Evolutionary conservation across 768 basidiomycete genomes (phyloP).

Genomic region (Auricularia sp.): DNA sequence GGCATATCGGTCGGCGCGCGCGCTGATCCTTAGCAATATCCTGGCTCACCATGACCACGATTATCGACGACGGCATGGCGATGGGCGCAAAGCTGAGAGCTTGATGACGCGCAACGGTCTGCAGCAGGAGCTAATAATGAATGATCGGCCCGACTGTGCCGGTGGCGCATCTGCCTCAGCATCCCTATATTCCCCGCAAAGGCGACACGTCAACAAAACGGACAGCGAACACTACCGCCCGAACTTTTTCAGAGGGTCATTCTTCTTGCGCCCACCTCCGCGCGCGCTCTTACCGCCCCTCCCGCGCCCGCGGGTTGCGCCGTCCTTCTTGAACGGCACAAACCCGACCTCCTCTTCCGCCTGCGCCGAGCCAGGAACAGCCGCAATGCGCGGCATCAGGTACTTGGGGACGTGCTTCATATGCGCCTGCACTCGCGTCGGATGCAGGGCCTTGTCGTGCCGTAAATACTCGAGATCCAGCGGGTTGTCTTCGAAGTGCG

Average conservation of each 20-base stretch:
- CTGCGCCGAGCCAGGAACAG: conserved; percentile 28
- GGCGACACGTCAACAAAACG: background rate
- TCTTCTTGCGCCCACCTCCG: conserved; percentile 54
- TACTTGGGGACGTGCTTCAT: conserved; percentile 96
- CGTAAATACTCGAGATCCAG: conserved; percentile 83
- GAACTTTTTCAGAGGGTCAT: conserved; percentile 77
- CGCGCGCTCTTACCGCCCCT: conserved; percentile 24
- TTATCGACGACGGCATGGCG: background rate
- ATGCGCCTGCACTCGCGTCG: conserved; percentile 80
- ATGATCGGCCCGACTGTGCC: background rate
- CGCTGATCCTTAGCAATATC: background rate
- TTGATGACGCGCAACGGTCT: too few species aligned
- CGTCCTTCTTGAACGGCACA: conserved; percentile 60
- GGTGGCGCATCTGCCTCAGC: background rate
- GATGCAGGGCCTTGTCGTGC: conserved; percentile 91
- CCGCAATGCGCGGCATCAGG: conserved; percentile 70
- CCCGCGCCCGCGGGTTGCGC: conserved; percentile 35
- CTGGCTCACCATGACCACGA: background rate
- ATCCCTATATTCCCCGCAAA: background rate
- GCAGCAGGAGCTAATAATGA: too few species aligned
- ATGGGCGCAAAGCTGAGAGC: too few species aligned
- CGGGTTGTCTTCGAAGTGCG: conserved; percentile 96
- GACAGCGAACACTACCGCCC: conserved; percentile 3
- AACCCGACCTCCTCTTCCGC: conserved; percentile 37
- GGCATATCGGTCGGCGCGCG: background rate